Conservation (phyloP, 164 flowering plant species). For the Liriodendron chinense region DNA sequence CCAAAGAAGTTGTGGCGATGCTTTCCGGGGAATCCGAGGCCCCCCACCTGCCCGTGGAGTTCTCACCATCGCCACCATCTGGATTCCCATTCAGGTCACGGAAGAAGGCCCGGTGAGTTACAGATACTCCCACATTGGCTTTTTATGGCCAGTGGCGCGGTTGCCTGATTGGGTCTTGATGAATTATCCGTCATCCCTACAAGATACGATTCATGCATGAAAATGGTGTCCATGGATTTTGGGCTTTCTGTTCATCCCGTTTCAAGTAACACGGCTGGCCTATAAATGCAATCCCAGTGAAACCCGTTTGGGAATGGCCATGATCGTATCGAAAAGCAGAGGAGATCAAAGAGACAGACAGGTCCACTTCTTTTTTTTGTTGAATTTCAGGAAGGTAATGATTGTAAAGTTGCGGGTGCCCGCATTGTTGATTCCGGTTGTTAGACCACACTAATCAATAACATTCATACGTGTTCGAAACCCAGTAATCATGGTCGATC, state of each 20-base stretch:
- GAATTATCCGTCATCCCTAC: not conserved
- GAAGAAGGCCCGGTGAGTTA: slow-evolving; percentile 59
- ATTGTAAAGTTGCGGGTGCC: not conserved
- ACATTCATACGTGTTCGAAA: not conserved
- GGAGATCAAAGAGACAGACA: not conserved
- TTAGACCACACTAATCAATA: not conserved
- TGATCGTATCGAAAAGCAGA: not conserved
- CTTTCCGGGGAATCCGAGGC: slow-evolving; percentile 68
- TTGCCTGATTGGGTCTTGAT: not conserved
- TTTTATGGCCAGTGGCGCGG: not conserved
- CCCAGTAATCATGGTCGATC: not conserved
- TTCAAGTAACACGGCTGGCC: not conserved
- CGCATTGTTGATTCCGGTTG: not conserved
- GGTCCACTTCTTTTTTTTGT: not conserved
- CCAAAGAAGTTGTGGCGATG: slow-evolving; percentile 74
- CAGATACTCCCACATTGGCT: not conserved
- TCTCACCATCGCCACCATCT: slow-evolving; percentile 88
- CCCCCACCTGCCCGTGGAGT: slow-evolving; percentile 78
- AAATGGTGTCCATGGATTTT: not conserved
- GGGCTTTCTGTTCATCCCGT: not conserved
- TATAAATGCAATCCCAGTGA: not conserved
- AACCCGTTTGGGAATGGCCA: not conserved
- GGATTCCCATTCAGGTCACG: slow-evolving; percentile 59
- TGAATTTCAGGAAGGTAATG: slow-evolving; percentile 1
- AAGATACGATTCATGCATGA: not conserved